Percentiles rank a stretch among this genome's conserved stretches.
Conservation (phyloP, 1,284 basidiomycete species). For the Laetiporus sulphureus region DNA sequence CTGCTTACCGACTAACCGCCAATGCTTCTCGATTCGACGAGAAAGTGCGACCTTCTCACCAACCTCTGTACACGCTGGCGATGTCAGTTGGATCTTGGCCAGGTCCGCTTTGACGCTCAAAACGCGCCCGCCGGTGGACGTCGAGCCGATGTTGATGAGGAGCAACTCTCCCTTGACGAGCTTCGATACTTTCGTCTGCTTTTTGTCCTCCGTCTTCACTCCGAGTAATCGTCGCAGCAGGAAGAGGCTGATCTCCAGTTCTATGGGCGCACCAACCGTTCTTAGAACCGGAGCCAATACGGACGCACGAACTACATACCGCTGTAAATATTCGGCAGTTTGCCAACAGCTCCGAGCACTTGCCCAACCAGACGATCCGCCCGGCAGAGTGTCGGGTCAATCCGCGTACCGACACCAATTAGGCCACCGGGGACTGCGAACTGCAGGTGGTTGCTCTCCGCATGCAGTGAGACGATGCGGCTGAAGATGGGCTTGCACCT, state of each 20-base stretch:
- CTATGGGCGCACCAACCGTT: slow-evolving; percentile 32
- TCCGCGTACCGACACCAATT: slow-evolving; percentile 96
- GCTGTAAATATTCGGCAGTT: slow-evolving; percentile 90
- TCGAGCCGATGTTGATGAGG: slow-evolving; percentile 92
- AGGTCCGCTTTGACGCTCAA: slow-evolving; percentile 88
- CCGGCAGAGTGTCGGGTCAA: slow-evolving; percentile 95
- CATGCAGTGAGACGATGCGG: slow-evolving; percentile 86
- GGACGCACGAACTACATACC: slow-evolving; percentile 38
- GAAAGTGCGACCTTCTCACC: slow-evolving; percentile 94
- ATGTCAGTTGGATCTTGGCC: slow-evolving; percentile 88
- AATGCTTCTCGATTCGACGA: slow-evolving; percentile 95
- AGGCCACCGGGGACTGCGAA: slow-evolving; percentile 97
- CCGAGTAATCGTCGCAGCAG: slow-evolving; percentile 92
- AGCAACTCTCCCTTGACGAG: slow-evolving; percentile 91
- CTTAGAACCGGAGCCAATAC: neutral
- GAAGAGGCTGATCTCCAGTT: slow-evolving; percentile 90
- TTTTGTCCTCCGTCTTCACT: slow-evolving; percentile 97
- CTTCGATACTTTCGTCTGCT: slow-evolving; percentile 94
- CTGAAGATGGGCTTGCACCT: slow-evolving; percentile 93
- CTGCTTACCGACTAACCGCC: slow-evolving; percentile 77
- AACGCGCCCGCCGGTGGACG: slow-evolving; percentile 90
- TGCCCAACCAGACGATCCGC: slow-evolving; percentile 96
- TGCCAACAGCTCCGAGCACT: slow-evolving; percentile 90
- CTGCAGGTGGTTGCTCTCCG: slow-evolving; percentile 90
- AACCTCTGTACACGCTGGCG: slow-evolving; percentile 89